Base-by-base conservation (phyloP, 1,284 basidiomycete genomes). In the Rhodotorula sp. region DNA sequence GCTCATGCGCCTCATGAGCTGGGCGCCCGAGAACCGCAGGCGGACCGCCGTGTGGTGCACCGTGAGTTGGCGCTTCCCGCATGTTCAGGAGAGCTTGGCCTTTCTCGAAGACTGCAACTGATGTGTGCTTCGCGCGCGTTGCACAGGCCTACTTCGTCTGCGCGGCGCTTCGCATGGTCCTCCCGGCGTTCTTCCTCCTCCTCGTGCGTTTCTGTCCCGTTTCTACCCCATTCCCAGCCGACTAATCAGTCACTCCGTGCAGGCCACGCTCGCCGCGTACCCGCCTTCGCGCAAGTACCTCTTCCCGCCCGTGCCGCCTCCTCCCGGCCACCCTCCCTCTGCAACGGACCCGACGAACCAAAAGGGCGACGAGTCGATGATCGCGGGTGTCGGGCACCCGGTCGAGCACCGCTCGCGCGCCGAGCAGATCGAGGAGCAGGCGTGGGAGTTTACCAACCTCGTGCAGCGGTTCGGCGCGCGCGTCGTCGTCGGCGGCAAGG, bases 61-160 rank as follows among this genome's bases (percentile, higher is more conserved):
- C 7, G 71, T 75, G 61, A 60, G 74, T 70, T 10, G 34, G 13
- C 17, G 19, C 2, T 42, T 34, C 41, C n/a, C 16, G 14, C 9
- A 3, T 48, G 1, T 9, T 10, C n/a, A 34, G 34, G 5, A 5
- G 34, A 2, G 34, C 34, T 34, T 34, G 34, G 34, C 19, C 17
- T 9, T 10, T 52, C 25, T 4, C 25, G 34, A 3, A 12, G 1
- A 16, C 10, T 23, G 49, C 16, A 50, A 16, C 42, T n/a, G 14
- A 50, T 23, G n/a, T n/a, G n/a, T n/a, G n/a, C n/a, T n/a, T n/a
- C n/a, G n/a, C n/a, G n/a, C n/a, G n/a, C n/a, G n/a, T n/a, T n/a
- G n/a, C n/a, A 12, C 61, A 84, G 76, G 80, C 81, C 1, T 86
- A 86, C 79, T 85, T 83, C 66, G 62, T 81, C 48, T 81, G 83